Evolutionary conservation across 2,329 filamentous ascomycete genomes (phyloP).

Genomic region (Ceratocystis huliohia): DNA sequence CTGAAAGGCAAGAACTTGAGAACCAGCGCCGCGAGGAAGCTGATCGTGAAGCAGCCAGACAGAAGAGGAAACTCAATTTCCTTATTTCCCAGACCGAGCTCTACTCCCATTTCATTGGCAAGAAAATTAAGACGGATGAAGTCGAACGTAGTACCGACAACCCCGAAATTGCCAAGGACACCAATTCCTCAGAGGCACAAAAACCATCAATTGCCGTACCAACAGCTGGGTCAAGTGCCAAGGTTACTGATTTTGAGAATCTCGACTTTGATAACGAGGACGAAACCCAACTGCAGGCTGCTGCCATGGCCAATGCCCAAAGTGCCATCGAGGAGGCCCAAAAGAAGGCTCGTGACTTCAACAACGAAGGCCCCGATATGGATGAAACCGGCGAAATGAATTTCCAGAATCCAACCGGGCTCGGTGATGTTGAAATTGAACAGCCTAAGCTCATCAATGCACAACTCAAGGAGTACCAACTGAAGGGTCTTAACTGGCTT

Average conservation of each 20-base stretch:
- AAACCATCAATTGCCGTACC: slow-evolving; percentile 41
- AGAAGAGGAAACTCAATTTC: slow-evolving; percentile 98
- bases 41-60: slow-evolving; percentile 89
- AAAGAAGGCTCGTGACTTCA: slow-evolving; percentile 84
- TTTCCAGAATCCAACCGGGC: slow-evolving; percentile 93
- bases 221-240: slow-evolving; percentile 42
- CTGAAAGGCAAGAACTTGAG: slow-evolving; percentile 90
- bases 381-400: slow-evolving; percentile 97
- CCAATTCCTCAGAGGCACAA: slow-evolving; percentile 33
- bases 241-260: slow-evolving; percentile 87
- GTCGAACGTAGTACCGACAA: slow-evolving; percentile 84
- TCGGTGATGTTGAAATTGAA: slow-evolving; percentile 86
- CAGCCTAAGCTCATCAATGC: slow-evolving; percentile 89
- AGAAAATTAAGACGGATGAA: slow-evolving; percentile 97
- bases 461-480: slow-evolving; percentile 94
- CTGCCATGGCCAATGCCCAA: slow-evolving; percentile 90
- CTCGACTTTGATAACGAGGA: slow-evolving; percentile 94
- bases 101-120: slow-evolving; percentile 98
- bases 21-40: slow-evolving; percentile 94
- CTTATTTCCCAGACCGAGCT: slow-evolving; percentile 96
- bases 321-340: slow-evolving; percentile 91
- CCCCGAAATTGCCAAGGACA: slow-evolving; percentile 51
- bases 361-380: slow-evolving; percentile 56
- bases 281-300: slow-evolving; percentile 65
- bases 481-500: slow-evolving; percentile 98